Evolutionary conservation across 441 rosid species (phyloP).

Genomic region (Arabidopsis hybrid): DNA sequence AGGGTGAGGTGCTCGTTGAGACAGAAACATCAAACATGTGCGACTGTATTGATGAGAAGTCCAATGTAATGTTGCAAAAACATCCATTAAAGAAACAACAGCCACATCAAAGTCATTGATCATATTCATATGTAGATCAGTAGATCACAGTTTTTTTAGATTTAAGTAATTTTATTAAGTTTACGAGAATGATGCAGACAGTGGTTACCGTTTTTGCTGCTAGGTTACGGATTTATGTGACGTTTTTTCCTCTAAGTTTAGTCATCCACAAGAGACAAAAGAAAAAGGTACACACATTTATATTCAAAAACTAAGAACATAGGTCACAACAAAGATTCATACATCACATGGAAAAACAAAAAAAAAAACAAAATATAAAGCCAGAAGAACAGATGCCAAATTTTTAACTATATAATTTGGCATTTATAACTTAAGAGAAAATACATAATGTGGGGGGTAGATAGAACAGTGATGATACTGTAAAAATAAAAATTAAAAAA

Average conservation of each 20-base stretch:
- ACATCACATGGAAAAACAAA: constrained; percentile 15
- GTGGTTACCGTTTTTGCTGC: too few species aligned
- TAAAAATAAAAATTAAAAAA: background rate
- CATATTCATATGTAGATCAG: background rate
- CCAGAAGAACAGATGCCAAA: constrained; percentile 33
- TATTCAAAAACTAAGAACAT: constrained; percentile 32
- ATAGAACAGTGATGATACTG: constrained; percentile 21
- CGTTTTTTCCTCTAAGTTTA: background rate
- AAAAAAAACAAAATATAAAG: background rate
- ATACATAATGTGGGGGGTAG: background rate
- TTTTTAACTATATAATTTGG: constrained; percentile 32
- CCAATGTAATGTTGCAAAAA: constrained; percentile 14
- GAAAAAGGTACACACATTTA: background rate
- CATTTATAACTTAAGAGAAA: constrained; percentile 24
- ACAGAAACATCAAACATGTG: constrained; percentile 13
- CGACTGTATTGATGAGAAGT: constrained; percentile 7
- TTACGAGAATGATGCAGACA: too few species aligned
- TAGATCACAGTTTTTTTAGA: background rate
- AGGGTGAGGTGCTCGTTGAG: background rate
- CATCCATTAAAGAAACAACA: constrained; percentile 4
- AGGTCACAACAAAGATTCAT: constrained; percentile 31
- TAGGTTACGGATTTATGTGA: background rate
- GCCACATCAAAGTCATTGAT: constrained; percentile 20
- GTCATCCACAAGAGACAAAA: background rate
- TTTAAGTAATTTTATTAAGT: too few species aligned